These are phyloP conservation scores for Chimonanthus praecox DNA, from an alignment of 164 flowering plant species.

Conservation along the genomic window DNA sequence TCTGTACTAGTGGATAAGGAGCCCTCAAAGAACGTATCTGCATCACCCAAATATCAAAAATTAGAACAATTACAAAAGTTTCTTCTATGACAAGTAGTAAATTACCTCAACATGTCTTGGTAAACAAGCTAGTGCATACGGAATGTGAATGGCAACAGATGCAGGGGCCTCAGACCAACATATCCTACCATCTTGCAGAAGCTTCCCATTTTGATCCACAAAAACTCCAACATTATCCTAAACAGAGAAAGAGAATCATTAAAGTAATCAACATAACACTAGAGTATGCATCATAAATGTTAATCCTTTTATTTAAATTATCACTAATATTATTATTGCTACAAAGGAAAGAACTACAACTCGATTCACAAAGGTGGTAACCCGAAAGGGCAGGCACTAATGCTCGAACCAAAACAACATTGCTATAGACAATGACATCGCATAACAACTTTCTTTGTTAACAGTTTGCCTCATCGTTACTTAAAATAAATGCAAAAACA, in stretches of 20 bases:
- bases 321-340: no score
- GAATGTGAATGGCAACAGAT: conserved; percentile 67
- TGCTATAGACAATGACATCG: no score
- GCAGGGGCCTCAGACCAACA: conserved; percentile 97
- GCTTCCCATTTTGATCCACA: conserved; percentile 96
- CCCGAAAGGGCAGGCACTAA: no score
- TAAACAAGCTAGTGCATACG: conserved; percentile 79
- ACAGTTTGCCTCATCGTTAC: no score
- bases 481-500: no score
- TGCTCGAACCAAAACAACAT: no score
- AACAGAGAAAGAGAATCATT: conserved; percentile 6
- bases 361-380: no score
- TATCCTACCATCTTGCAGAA: conserved; percentile 85
- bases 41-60: conserved; percentile 13
- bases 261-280: background rate
- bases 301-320: background rate
- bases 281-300: background rate
- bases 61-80: background rate
- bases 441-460: no score
- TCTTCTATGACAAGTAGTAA: background rate
- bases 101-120: conserved; percentile 91
- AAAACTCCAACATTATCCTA: conserved; percentile 96
- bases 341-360: no score
- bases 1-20: conserved; percentile 90
- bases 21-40: conserved; percentile 92